Conservation (phyloP, 108 stramenopile species). For the Cylindrotheca fusiformis region DNA sequence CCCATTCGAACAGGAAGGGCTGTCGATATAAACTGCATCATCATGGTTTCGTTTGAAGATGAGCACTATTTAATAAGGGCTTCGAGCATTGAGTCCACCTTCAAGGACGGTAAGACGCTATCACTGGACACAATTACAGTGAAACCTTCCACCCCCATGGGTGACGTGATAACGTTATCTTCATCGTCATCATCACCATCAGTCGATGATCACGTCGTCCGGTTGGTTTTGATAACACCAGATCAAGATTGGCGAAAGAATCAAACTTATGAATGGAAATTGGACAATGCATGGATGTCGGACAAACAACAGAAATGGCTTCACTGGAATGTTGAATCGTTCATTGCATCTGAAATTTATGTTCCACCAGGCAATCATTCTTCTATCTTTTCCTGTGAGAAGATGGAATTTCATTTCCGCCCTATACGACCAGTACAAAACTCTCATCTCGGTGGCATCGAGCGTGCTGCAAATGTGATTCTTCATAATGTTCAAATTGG, state of each 20-base stretch:
- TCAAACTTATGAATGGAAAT: constrained; percentile 9
- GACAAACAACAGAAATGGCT: not conserved
- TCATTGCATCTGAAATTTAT: constrained; percentile 1
- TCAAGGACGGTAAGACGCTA: not conserved
- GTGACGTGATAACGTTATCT: not conserved
- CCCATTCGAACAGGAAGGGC: too few species aligned
- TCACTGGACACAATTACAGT: not conserved
- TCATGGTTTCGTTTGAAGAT: not conserved
- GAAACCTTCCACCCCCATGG: not conserved
- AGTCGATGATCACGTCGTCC: not conserved
- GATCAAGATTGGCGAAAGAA: constrained; percentile 7
- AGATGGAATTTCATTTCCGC: not conserved
- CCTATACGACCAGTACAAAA: too few species aligned
- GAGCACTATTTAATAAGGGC: not conserved
- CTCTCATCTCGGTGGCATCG: too few species aligned
- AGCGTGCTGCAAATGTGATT: too few species aligned
- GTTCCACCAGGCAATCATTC: not conserved
- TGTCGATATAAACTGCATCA: too few species aligned
- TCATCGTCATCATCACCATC: too few species aligned
- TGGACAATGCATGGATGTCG: constrained; percentile 13
- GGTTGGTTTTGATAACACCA: constrained; percentile 2
- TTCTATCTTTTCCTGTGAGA: not conserved
- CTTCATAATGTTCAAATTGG: too few species aligned
- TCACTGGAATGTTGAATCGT: constrained; percentile 13
- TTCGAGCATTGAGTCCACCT: constrained; percentile 1